phyloP scores from a whole-genome alignment of 768 basidiomycete genomes.

The Xerocomellus dryophilus region DNA sequence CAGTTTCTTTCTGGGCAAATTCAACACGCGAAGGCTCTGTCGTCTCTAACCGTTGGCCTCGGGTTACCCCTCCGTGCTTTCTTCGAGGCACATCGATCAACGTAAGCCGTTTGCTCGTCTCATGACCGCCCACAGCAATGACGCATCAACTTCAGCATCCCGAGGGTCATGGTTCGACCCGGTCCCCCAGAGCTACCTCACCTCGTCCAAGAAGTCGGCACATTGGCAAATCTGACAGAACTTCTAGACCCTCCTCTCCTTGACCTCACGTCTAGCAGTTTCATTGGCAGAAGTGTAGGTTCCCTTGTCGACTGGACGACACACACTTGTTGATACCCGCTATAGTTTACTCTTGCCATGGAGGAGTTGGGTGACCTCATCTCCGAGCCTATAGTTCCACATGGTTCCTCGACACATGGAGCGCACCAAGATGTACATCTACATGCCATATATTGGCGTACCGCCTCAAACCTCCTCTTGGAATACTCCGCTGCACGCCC shows the following conservation, averaged over 20 bases:
- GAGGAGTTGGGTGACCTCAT: slow-evolving; percentile 27
- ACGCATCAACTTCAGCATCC: slow-evolving; percentile 7
- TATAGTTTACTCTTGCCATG: slow-evolving; percentile 28
- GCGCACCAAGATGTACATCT: slow-evolving; percentile 13
- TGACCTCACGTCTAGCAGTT: slow-evolving; percentile 25
- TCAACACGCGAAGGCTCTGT: slow-evolving; percentile 26
- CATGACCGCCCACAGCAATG: background rate
- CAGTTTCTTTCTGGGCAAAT: slow-evolving; percentile 30
- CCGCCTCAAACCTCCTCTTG: slow-evolving; percentile 31
- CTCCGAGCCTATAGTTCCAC: background rate
- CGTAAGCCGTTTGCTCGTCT: slow-evolving; percentile 11
- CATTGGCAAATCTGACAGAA: slow-evolving; percentile 22
- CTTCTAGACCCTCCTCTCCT: slow-evolving; percentile 19
- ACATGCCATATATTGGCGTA: slow-evolving; percentile 29
- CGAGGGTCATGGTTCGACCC: background rate
- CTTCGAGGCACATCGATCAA: slow-evolving; percentile 17
- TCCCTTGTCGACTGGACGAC: background rate
- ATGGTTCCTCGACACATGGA: background rate
- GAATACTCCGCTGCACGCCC: slow-evolving; percentile 32
- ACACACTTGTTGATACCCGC: background rate
- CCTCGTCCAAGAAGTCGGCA: slow-evolving; percentile 2
- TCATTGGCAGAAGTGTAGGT: slow-evolving; percentile 31
- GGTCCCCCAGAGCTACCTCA: background rate
- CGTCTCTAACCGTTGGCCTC: slow-evolving; percentile 20
- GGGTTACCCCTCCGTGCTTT: slow-evolving; percentile 22